Percentiles rank a stretch among this genome's conserved stretches.
phyloP scores from a whole-genome alignment of 2,329 filamentous ascomycete genomes.

The Trichoderma endophyticum region DNA sequence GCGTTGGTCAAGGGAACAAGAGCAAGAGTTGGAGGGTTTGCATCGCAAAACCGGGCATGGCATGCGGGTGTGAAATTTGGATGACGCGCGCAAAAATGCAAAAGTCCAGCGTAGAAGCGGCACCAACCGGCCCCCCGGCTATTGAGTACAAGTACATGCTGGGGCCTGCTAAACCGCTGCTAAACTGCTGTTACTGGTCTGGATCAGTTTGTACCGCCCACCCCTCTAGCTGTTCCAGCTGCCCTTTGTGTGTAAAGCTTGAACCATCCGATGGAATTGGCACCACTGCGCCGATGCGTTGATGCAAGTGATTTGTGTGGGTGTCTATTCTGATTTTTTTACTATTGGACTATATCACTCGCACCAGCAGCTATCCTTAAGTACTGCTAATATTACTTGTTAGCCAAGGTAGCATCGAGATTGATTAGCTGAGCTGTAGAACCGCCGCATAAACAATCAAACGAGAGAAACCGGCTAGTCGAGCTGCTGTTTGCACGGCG shows the following conservation, averaged over 20 bases:
- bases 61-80: constrained; percentile 16
- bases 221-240: constrained; percentile 9
- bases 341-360: neutral
- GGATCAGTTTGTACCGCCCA: neutral
- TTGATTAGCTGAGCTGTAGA: neutral
- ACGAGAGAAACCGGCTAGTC: neutral
- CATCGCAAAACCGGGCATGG: constrained; percentile 16
- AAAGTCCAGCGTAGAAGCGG: neutral
- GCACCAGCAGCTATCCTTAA: neutral
- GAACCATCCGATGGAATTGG: neutral
- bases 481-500: neutral
- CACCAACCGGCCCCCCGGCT: constrained; percentile 1
- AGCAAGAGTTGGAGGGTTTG: neutral
- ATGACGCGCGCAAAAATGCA: constrained; percentile 16
- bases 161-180: neutral
- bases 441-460: neutral
- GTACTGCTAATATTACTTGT: neutral
- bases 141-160: neutral
- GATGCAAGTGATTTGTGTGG: neutral
- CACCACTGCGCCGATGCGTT: neutral
- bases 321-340: neutral
- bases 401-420: neutral
- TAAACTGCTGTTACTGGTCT: neutral
- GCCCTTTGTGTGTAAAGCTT: neutral
- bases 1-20: neutral